Percentiles rank a stretch among this genome's conserved stretches.
phyloP scores from a whole-genome alignment of 2,329 filamentous ascomycete species.

The Cladophialophora chaetospira region DNA sequence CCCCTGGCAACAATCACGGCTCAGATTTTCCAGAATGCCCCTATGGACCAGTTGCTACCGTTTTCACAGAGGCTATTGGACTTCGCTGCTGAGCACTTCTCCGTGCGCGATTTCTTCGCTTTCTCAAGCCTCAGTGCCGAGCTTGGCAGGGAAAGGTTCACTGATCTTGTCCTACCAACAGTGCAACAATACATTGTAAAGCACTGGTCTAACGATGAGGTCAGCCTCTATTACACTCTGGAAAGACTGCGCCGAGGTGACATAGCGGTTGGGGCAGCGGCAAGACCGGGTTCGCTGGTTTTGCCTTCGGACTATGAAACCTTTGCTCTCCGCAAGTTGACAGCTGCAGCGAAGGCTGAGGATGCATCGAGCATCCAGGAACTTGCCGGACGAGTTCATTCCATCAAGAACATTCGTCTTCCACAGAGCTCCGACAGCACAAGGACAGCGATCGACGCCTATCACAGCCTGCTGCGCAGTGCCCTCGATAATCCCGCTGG shows the following conservation, averaged over 20 bases:
- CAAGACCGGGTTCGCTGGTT: not conserved
- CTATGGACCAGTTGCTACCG: constrained; percentile 76
- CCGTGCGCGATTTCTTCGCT: constrained; percentile 73
- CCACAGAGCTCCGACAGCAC: not conserved
- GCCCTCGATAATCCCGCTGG: constrained; percentile 1
- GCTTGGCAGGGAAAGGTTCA: constrained; percentile 72
- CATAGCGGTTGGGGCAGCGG: not conserved
- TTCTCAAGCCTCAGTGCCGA: constrained; percentile 83
- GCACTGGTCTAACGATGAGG: constrained; percentile 70
- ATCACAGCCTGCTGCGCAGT: constrained; percentile 4
- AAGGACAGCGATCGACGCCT: constrained; percentile 1
- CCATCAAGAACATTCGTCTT: constrained; percentile 13
- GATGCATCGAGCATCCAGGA: constrained; percentile 1
- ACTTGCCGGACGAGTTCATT: constrained; percentile 20
- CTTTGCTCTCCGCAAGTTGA: constrained; percentile 11
- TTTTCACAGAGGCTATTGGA: constrained; percentile 67
- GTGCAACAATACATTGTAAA: constrained; percentile 81
- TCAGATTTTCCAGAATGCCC: constrained; percentile 72
- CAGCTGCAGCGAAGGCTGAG: not conserved
- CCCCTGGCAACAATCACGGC: constrained; percentile 53
- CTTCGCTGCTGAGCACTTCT: constrained; percentile 63
- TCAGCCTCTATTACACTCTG: constrained; percentile 46
- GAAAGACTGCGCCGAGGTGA: constrained; percentile 20
- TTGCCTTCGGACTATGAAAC: constrained; percentile 16
- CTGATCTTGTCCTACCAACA: constrained; percentile 73